Evolutionary conservation across 129 eudicot species (phyloP), one percentile per base, ranked within the genome.

Genomic region (Chrysanthemum lavandulifolium): DNA sequence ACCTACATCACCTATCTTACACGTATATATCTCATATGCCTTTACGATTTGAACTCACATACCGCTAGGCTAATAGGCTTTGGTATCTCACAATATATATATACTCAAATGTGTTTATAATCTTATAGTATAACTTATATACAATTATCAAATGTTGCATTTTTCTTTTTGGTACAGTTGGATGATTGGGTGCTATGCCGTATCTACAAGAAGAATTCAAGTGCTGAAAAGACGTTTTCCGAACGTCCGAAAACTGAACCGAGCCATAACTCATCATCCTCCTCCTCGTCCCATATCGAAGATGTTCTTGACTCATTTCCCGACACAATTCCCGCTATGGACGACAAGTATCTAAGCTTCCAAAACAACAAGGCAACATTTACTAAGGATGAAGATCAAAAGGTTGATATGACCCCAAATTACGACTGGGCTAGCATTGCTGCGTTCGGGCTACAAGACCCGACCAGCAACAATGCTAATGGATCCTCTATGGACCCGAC

Each of bases 131-230:
- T 6, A 33, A 33, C 5, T 0, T 33, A 6, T 33, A 6, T 7
- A 31, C 43, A 36, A 1, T 40, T 40, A 40, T 40, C 47, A 40
- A 40, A 40, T 7, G 47, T 40, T 40, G 47, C 47, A 40, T 36
- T 58, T 27, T 29, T 0, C 21, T 9, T 18, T 69, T 21, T 45
- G n/a, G 1, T 25, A 25, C 84, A 94, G 99, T 72, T 94, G 86
- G 99, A 94, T 73, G 97, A 94, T 68, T 94, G 97, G 97, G 99
- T 90, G 25, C 82, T 94, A 13, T 94, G 99, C 64, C 88, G 97
- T 50, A 86, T 94, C 69, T 94, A 94, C 86, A 86, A 94, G 84
- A 90, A 90, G 75, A 88, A 76, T 61, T 87, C 98, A 15, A 74
- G 88, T 23, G 88, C 82, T 3, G 81, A 76, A 51, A 86, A 86